Percentiles rank a stretch among this genome's conserved stretches.
Conservation (phyloP, 2,329 filamentous ascomycete genomes). For the Stemphylium lycopersici region DNA sequence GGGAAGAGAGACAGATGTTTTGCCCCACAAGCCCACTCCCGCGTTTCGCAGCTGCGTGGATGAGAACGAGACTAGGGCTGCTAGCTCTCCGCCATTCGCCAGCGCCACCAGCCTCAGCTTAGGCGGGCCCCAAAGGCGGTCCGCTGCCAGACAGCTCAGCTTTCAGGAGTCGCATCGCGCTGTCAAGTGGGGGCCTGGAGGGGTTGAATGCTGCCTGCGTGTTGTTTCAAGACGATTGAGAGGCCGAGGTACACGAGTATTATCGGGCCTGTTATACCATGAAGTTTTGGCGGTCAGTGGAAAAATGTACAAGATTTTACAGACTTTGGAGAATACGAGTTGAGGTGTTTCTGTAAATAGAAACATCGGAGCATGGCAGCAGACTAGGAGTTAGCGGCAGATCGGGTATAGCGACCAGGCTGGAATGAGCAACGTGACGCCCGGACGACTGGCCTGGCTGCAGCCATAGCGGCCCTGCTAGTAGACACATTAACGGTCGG, state of each 20-base stretch:
- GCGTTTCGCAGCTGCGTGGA: conserved; percentile 3
- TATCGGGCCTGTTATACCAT: not conserved
- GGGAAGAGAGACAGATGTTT: conserved; percentile 7
- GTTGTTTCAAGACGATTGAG: not conserved
- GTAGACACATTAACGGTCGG: conserved; percentile 2
- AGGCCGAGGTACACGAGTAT: not conserved
- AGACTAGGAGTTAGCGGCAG: conserved; percentile 10
- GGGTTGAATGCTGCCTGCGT: conserved; percentile 6
- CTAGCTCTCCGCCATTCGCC: conserved; percentile 6
- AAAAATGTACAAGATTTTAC: not conserved
- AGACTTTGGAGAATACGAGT: conserved; percentile 5
- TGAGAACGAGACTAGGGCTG: not conserved
- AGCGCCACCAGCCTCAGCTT: conserved; percentile 1
- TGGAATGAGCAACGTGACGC: conserved; percentile 12
- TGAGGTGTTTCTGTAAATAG: conserved; percentile 12
- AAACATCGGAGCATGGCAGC: conserved; percentile 1
- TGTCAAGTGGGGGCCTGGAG: not conserved
- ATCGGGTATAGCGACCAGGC: conserved; percentile 8
- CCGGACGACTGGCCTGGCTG: conserved; percentile 5
- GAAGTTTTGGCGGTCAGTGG: conserved; percentile 1
- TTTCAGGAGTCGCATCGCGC: conserved; percentile 5
- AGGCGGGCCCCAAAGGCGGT: conserved; percentile 10
- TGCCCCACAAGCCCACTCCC: conserved; percentile 6
- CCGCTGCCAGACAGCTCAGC: conserved; percentile 12
- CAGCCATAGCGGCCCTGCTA: conserved; percentile 9